phyloP scores from a whole-genome alignment of 2,329 filamentous ascomycete genomes.

The Balansia obtecta region DNA sequence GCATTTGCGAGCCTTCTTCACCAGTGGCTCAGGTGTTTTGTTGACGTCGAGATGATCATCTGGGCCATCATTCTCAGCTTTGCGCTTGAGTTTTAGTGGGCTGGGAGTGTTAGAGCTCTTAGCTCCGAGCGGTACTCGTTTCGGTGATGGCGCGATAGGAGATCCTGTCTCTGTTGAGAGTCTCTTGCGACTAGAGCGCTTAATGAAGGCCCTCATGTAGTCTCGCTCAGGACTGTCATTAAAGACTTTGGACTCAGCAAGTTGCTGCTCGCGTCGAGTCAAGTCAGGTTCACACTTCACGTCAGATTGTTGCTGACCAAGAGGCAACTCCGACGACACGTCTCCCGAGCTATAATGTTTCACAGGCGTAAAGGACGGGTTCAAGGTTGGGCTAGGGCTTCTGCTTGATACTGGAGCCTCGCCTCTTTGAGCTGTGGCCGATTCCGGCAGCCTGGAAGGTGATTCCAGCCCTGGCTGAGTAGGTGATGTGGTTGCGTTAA shows the following conservation, averaged over 20 bases:
- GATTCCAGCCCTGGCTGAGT: neutral
- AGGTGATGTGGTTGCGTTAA: neutral
- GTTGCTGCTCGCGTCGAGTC: neutral
- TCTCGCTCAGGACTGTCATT: constrained; percentile 23
- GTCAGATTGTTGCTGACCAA: neutral
- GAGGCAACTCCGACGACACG: neutral
- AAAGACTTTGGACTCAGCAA: constrained; percentile 4
- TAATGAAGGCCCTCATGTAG: constrained; percentile 24
- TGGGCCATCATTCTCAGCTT: constrained; percentile 13
- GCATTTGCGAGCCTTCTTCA: constrained; percentile 14
- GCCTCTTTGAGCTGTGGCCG: neutral
- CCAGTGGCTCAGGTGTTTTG: constrained; percentile 10
- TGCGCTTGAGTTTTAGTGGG: constrained; percentile 21
- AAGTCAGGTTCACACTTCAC: neutral
- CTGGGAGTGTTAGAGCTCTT: constrained; percentile 25
- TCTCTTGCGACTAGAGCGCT: constrained; percentile 17
- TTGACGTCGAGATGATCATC: constrained; percentile 12
- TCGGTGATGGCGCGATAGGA: constrained; percentile 14
- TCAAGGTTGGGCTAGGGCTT: neutral
- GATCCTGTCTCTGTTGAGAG: constrained; percentile 19
- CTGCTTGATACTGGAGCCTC: neutral
- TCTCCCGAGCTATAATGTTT: neutral
- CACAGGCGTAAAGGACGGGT: neutral
- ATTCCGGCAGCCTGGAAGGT: neutral
- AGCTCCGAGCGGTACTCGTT: constrained; percentile 19